These are phyloP conservation scores for Ogataea salicorniae DNA, from an alignment of 805 yeast genomes.

Conservation along the genomic window DNA sequence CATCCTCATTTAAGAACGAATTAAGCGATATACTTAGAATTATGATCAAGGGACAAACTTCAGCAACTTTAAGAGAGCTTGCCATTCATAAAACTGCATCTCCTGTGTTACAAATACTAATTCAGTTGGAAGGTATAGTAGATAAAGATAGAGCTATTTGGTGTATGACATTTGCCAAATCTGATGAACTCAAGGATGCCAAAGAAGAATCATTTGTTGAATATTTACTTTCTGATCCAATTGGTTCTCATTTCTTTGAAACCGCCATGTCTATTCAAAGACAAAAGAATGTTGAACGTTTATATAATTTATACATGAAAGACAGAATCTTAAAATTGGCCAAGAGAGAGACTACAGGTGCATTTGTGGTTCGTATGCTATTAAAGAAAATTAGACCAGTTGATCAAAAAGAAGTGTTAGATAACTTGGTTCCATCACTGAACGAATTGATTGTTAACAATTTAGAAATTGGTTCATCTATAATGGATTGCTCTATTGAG, in stretches of 20 bases:
- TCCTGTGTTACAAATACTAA: slow-evolving; percentile 75
- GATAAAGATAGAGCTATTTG: slow-evolving; percentile 69
- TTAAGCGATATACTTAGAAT: slow-evolving; percentile 44
- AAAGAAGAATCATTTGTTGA: slow-evolving; percentile 80
- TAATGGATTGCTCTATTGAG: slow-evolving; percentile 60
- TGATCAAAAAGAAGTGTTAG: slow-evolving; percentile 59
- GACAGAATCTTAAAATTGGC: slow-evolving; percentile 70
- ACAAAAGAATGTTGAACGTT: slow-evolving; percentile 61
- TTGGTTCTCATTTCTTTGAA: slow-evolving; percentile 92
- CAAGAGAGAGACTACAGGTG: slow-evolving; percentile 79
- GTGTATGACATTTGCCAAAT: slow-evolving; percentile 54
- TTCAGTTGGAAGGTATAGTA: slow-evolving; percentile 76
- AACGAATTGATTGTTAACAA: slow-evolving; percentile 58
- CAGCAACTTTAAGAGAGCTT: slow-evolving; percentile 55
- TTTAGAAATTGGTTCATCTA: slow-evolving; percentile 60
- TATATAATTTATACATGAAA: slow-evolving; percentile 66
- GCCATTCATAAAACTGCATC: slow-evolving; percentile 80
- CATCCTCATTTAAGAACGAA: slow-evolving; percentile 60
- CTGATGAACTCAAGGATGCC: slow-evolving; percentile 44
- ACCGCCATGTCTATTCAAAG: slow-evolving; percentile 62
- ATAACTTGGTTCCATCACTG: slow-evolving; percentile 62
- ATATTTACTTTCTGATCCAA: slow-evolving; percentile 74
- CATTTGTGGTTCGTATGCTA: slow-evolving; percentile 69
- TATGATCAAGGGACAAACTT: slow-evolving; percentile 35
- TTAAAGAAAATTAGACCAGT: slow-evolving; percentile 57